Percentiles rank a stretch among this genome's conserved stretches.
These are phyloP conservation scores for Phalaenopsis hybrid DNA, from an alignment of 116 monocot species.

Conservation along the genomic window DNA sequence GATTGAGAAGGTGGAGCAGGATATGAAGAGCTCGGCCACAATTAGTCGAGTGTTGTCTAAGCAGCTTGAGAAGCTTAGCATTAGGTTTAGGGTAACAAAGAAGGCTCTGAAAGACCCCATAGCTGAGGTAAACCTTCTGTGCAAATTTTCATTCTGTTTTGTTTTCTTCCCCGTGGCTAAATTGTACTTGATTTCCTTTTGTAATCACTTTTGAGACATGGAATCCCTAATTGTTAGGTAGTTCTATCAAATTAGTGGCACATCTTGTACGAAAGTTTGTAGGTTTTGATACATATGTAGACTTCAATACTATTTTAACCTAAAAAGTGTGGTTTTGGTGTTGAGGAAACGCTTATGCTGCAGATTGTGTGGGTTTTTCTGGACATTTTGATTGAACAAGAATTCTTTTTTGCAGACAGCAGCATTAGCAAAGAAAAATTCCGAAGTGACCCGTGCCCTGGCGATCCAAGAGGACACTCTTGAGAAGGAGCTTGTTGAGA, in stretches of 20 bases:
- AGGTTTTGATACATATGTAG: neutral
- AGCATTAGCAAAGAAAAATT: slow-evolving; percentile 75
- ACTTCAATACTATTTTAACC: neutral
- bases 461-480: slow-evolving; percentile 81
- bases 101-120: slow-evolving; percentile 84
- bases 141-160: neutral
- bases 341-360: neutral
- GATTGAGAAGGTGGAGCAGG: slow-evolving; percentile 79
- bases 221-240: neutral
- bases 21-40: slow-evolving; percentile 52
- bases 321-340: neutral
- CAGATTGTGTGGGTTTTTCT: neutral
- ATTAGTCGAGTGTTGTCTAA: slow-evolving; percentile 55
- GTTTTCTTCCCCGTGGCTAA: neutral
- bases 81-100: slow-evolving; percentile 79
- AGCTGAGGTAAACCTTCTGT: slow-evolving; percentile 42
- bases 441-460: slow-evolving; percentile 76
- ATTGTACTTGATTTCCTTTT: neutral
- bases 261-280: neutral
- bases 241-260: neutral
- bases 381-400: neutral
- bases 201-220: neutral
- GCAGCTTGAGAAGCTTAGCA: slow-evolving; percentile 88
- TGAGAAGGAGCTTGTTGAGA: slow-evolving; percentile 87
- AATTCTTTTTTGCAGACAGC: slow-evolving; percentile 52